Evolutionary conservation across 2,329 filamentous ascomycete genomes (phyloP).

Genomic region (Coniochaeta prunicola): DNA sequence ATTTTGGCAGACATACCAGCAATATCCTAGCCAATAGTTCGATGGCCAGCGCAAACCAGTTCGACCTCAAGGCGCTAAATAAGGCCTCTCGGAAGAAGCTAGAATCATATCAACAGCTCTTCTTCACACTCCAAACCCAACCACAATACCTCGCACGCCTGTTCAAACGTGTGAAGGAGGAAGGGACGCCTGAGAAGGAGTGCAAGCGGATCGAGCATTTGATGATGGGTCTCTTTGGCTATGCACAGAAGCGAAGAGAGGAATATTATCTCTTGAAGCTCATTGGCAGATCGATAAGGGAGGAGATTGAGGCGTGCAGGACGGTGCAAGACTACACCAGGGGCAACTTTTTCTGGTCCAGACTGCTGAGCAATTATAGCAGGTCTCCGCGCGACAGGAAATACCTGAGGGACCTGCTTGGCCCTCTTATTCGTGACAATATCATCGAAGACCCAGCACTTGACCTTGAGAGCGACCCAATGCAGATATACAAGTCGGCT

Average conservation of each 20-base stretch:
- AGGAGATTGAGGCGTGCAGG: conserved; percentile 71
- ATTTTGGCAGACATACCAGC: conserved; percentile 85
- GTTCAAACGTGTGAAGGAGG: conserved; percentile 76
- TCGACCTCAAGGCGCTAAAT: conserved; percentile 94
- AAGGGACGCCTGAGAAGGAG: conserved; percentile 83
- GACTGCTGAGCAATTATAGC: conserved; percentile 78
- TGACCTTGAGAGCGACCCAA: conserved; percentile 91
- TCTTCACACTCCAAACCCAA: conserved; percentile 95
- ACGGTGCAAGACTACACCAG: conserved; percentile 79
- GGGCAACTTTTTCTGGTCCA: conserved; percentile 89
- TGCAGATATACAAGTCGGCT: conserved; percentile 91
- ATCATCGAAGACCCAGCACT: conserved; percentile 87
- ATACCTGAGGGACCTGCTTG: conserved; percentile 80
- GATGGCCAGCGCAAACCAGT: conserved; percentile 82
- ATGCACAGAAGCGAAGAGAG: conserved; percentile 92
- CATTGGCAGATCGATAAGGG: conserved; percentile 71
- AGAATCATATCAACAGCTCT: conserved; percentile 93
- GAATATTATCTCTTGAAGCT: conserved; percentile 95
- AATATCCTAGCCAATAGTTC: conserved; percentile 81
- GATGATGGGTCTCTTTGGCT: conserved; percentile 94
- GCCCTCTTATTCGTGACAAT: conserved; percentile 79
- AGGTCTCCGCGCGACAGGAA: conserved; percentile 89
- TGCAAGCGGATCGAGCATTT: conserved; percentile 86
- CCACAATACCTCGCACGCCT: conserved; percentile 87
- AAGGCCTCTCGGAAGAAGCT: conserved; percentile 94